Percentiles rank a stretch among this genome's conserved stretches.
Conservation (phyloP, 768 basidiomycete genomes). For the Collybiopsis luxurians region DNA sequence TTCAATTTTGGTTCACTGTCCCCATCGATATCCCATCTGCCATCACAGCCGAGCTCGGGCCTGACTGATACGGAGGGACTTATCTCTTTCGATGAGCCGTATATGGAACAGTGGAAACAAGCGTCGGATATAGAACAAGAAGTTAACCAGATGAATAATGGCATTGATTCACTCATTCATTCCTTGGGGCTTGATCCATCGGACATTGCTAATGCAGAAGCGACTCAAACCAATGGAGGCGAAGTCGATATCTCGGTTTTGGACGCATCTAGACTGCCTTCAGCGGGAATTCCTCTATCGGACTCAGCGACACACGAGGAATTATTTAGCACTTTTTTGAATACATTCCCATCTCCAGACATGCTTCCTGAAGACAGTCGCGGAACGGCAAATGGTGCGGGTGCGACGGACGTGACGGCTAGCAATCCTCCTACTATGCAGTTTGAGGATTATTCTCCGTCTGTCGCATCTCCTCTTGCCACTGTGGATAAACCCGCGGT, state of each 20-base stretch:
- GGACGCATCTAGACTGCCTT: neutral
- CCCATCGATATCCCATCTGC: slow-evolving; percentile 19
- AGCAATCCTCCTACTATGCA: neutral
- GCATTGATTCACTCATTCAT: slow-evolving; percentile 70
- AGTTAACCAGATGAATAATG: slow-evolving; percentile 65
- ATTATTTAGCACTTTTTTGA: slow-evolving; percentile 27
- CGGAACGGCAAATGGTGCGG: neutral
- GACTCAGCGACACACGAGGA: slow-evolving; percentile 7
- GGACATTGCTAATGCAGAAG: slow-evolving; percentile 19
- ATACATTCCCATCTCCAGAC: slow-evolving; percentile 6
- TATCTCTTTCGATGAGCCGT: slow-evolving; percentile 26
- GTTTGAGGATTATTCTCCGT: neutral
- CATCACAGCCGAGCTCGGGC: slow-evolving; percentile 15
- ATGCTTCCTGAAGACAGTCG: neutral
- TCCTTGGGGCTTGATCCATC: slow-evolving; percentile 63
- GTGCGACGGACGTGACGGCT: neutral
- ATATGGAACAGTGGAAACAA: slow-evolving; percentile 56
- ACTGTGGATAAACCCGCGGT: neutral
- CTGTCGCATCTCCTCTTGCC: neutral
- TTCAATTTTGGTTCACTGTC: slow-evolving; percentile 19
- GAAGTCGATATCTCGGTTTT: slow-evolving; percentile 1
- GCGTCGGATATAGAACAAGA: slow-evolving; percentile 68
- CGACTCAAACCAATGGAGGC: neutral
- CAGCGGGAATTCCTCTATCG: neutral
- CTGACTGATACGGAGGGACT: slow-evolving; percentile 29